Evolutionary conservation across 495 filamentous ascomycete genomes (phyloP), one percentile per base, ranked within the genome.

Genomic region (Tuber magnatum): DNA sequence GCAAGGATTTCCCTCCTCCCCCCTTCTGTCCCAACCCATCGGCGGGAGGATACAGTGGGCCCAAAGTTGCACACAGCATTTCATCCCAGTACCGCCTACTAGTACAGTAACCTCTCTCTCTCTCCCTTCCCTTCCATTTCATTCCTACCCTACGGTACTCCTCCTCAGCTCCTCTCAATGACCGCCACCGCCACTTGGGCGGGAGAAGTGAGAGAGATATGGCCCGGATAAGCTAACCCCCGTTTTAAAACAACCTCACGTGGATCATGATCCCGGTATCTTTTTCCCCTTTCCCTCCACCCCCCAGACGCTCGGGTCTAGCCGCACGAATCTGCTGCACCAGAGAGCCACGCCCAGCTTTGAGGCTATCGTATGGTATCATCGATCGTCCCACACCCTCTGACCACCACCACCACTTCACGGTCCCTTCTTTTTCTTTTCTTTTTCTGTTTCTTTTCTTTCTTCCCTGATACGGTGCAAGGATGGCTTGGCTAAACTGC

Each of bases 401-500:
- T 65, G 56, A 65, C 56, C 56, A 65, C 56, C 56, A 65, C 56
- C 56, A 65, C 56, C 56, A 65, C 35, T 65, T 65, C 56, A 2
- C 35, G 28, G 28, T 61, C 12, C 32, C 14, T 28, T 16, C 32
- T 35, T 65, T 35, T 35, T 16, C 8, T n/a, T n/a, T n/a, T n/a
- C n/a, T n/a, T n/a, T n/a, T n/a, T n/a, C n/a, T n/a, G n/a, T n/a
- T n/a, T n/a, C n/a, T n/a, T n/a, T n/a, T n/a, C n/a, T n/a, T n/a
- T n/a, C n/a, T n/a, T n/a, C n/a, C n/a, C n/a, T n/a, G 22, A 51
- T n/a, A 51, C 46, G 20, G 8, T n/a, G 46, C 46, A 51, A 22
- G 46, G 18, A n/a, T n/a, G 22, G 14, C 22, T 51, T n/a, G 46
- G 22, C 22, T 48, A 7, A 24, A 48, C 14, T 24, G 22, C 1